Evolutionary conservation across 345 rosid genomes (phyloP), one percentile per base, ranked within the genome.

Genomic region (Salix viminalis): DNA sequence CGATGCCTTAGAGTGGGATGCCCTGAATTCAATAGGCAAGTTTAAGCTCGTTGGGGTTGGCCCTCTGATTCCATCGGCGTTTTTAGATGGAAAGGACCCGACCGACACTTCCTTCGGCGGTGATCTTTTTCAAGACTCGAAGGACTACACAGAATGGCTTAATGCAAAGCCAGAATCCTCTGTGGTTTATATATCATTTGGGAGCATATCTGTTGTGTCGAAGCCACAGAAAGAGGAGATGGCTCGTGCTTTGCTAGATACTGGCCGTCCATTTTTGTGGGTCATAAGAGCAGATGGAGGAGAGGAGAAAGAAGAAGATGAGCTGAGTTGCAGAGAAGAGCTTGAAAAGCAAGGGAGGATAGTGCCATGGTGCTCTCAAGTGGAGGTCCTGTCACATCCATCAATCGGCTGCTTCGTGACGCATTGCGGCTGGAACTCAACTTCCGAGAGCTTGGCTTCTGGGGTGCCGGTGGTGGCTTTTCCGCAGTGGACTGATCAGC

Each of bases 1-100:
- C 39, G 84, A 89, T 62, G 87, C 82, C 21, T 83, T 91, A 16
- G 95, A 91, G 72, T 70, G 75, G 0, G 88, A 89, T n/a, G 88
- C 88, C 10, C 26, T 91, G 26, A 79, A n/a, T 42, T 78, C 88
- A 2, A 46, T 84, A 0, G 69, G 72, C 62, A 44, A 50, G n/a
- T 21, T 28, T 16, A 34, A 75, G 26, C 0, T 75, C 41, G 37
- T 75, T 6, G 71, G 71, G 7, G 42, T 75, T 12, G 78, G 78
- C 16, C 78, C 78, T 34, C 36, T 66, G 72, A 32, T 75, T 34
- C 78, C 78, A 18, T 75, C 71, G 3, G 70, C 70, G 18, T 71
- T 30, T 19, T 14, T 72, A 4, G 79, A 72, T 19, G 70, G 65
- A 6, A 44, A 58, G 14, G 41, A 71, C 15, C 52, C 26, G 0